A percentile compares a stretch with the other conserved stretches of the same genome.
phyloP scores from a whole-genome alignment of 2,329 filamentous ascomycete species.

The Fusarium lyarnte region DNA sequence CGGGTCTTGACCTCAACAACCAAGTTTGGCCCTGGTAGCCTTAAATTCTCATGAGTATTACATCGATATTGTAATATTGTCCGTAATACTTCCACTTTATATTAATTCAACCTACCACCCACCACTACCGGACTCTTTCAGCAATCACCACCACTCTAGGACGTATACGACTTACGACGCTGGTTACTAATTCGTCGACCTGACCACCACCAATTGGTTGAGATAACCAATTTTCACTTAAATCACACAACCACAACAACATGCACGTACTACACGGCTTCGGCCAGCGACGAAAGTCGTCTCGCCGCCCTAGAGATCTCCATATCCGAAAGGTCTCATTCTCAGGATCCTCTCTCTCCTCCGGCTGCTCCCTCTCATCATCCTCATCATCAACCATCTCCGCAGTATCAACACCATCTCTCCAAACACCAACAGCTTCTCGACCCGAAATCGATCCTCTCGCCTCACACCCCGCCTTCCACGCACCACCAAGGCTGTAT shows the following conservation, averaged over 20 bases:
- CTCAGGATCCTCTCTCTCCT: slow-evolving; percentile 52
- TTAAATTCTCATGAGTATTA: slow-evolving; percentile 23
- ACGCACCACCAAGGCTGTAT: slow-evolving; percentile 50
- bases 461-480: slow-evolving; percentile 48
- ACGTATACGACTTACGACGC: slow-evolving; percentile 5
- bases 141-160: neutral
- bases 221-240: neutral
- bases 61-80: slow-evolving; percentile 21
- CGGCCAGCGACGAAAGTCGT: slow-evolving; percentile 49
- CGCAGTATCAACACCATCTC: slow-evolving; percentile 25
- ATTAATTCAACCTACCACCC: slow-evolving; percentile 9
- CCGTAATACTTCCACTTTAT: slow-evolving; percentile 8
- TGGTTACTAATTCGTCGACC: neutral
- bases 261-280: slow-evolving; percentile 53
- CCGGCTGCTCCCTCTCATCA: slow-evolving; percentile 49
- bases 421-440: slow-evolving; percentile 40
- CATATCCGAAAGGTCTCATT: slow-evolving; percentile 55
- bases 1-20: slow-evolving; percentile 1
- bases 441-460: slow-evolving; percentile 48
- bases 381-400: slow-evolving; percentile 47
- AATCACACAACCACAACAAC: slow-evolving; percentile 6
- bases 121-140: neutral
- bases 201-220: neutral
- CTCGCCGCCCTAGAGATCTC: slow-evolving; percentile 49
- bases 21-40: slow-evolving; percentile 26